Conservation (phyloP, 495 filamentous ascomycete genomes). For the Neurospora terricola region DNA sequence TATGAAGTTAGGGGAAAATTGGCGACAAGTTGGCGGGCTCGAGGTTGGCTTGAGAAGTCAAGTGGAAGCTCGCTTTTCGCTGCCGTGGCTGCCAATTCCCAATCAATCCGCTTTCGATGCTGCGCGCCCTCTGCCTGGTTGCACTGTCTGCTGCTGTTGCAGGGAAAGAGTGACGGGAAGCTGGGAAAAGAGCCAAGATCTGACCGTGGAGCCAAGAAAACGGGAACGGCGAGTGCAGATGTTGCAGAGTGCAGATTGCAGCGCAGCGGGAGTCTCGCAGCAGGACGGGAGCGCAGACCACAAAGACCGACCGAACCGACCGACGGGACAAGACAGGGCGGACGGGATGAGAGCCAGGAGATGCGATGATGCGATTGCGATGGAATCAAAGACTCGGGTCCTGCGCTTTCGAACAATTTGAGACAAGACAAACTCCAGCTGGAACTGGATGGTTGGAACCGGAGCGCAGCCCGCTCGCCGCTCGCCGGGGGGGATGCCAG, state of each 20-base stretch:
- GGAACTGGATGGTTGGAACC: background rate
- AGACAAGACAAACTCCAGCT: too few relatives aligned
- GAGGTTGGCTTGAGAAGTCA: background rate
- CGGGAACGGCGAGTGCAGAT: background rate
- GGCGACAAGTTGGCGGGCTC: background rate
- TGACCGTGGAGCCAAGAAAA: background rate
- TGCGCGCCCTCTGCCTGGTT: background rate
- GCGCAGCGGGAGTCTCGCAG: background rate
- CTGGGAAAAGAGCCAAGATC: background rate
- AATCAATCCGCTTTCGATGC: background rate
- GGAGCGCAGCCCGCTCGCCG: background rate
- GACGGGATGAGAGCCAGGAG: background rate
- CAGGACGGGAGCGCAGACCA: background rate
- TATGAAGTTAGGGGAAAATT: background rate
- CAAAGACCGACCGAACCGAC: background rate
- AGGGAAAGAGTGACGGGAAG: background rate
- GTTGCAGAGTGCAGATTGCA: background rate
- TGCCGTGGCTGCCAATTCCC: background rate
- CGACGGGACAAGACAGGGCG: background rate
- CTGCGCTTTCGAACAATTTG: too few relatives aligned
- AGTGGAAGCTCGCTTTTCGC: background rate
- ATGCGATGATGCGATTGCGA: background rate
- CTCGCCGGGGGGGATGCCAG: background rate
- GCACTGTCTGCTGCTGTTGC: background rate
- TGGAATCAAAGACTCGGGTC: too few relatives aligned